Evolutionary conservation across 208 protist genomes (phyloP).

Genomic region (Acanthamoeba triangularis): DNA sequence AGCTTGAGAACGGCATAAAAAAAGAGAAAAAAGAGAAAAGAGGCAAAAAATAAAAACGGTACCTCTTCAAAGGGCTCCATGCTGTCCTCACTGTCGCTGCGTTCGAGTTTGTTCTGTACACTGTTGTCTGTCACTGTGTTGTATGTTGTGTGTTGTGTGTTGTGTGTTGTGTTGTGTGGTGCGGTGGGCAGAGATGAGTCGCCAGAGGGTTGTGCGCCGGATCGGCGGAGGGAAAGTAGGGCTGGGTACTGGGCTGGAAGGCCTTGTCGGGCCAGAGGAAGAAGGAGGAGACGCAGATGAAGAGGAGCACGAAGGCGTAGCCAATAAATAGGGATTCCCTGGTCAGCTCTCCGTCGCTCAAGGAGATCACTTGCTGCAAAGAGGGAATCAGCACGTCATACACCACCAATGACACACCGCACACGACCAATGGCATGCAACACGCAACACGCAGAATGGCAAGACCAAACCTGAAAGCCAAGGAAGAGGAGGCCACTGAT

Average conservation of each 20-base stretch:
- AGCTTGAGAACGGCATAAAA: too few relatives aligned
- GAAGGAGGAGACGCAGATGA: neutral
- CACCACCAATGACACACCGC: too few relatives aligned
- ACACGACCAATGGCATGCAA: too few relatives aligned
- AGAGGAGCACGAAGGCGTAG: neutral
- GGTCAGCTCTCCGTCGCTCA: neutral
- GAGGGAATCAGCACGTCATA: too few relatives aligned
- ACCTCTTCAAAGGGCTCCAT: too few relatives aligned
- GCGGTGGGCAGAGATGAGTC: neutral
- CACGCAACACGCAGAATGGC: neutral
- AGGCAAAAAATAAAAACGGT: too few relatives aligned
- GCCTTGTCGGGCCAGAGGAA: constrained; percentile 30
- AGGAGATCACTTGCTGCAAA: neutral
- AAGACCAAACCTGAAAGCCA: neutral
- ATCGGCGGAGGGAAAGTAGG: neutral
- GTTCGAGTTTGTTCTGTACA: neutral
- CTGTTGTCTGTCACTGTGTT: neutral
- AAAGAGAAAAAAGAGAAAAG: too few relatives aligned
- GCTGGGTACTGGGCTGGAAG: neutral
- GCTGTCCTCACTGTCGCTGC: too few relatives aligned
- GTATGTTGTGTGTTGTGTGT: neutral
- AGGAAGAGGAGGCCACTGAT: constrained; percentile 24
- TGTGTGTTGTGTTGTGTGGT: neutral
- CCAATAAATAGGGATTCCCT: neutral
- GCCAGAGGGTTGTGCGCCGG: neutral